Conservation (phyloP, 73 alveolate genomes). For the Uronychia binucleata region DNA sequence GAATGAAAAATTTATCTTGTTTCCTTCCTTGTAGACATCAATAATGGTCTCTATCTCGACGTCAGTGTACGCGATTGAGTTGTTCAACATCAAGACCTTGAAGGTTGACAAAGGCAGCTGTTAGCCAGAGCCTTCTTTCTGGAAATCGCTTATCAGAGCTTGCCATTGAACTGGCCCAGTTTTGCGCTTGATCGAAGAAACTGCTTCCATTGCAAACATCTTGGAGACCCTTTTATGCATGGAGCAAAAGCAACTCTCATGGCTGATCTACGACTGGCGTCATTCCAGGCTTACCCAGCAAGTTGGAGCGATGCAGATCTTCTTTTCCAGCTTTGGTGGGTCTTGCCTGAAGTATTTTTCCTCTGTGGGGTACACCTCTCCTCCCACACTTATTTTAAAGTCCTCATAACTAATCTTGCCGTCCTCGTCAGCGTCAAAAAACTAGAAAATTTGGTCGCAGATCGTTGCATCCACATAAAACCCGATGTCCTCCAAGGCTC, state of each 20-base stretch:
- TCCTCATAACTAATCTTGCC: constrained; percentile 49
- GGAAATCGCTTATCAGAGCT: not conserved
- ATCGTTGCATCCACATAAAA: constrained; percentile 29
- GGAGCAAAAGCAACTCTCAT: not conserved
- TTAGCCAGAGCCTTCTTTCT: not conserved
- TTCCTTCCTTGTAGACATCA: not conserved
- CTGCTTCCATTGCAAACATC: not conserved
- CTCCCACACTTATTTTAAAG: constrained; percentile 48
- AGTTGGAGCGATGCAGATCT: not conserved
- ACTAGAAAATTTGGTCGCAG: constrained; percentile 19
- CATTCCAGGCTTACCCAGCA: too few species aligned
- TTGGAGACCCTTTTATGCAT: not conserved
- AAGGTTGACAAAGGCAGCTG: not conserved
- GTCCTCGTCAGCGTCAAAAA: constrained; percentile 52
- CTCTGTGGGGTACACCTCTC: constrained; percentile 56
- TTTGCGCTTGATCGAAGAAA: not conserved
- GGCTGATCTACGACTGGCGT: not conserved
- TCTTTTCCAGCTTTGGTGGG: not conserved
- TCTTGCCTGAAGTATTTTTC: constrained; percentile 55
- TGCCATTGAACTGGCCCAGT: not conserved
- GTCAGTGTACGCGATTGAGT: not conserved
- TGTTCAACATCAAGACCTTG: not conserved
- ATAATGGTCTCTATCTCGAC: not conserved
- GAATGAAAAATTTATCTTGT: too few species aligned
- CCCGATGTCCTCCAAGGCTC: constrained; percentile 15